A percentile compares a stretch with the other conserved stretches of the same genome.
phyloP scores from a whole-genome alignment of 495 filamentous ascomycete species.

The Penicillium cinerascens region DNA sequence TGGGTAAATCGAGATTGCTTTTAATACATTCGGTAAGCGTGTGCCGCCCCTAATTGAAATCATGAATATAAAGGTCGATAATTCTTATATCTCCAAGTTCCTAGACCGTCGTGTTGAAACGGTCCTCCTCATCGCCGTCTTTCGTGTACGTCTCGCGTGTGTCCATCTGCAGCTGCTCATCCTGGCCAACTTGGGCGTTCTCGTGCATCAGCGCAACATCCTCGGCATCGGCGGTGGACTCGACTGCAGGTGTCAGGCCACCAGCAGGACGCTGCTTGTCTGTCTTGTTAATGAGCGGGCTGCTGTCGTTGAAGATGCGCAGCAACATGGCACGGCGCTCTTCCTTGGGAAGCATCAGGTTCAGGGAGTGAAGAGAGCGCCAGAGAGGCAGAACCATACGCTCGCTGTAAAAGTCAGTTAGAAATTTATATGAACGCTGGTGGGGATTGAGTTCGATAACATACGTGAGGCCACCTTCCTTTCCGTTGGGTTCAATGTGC shows the following conservation, averaged over 20 bases:
- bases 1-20: slow-evolving; percentile 12
- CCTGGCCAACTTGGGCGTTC: slow-evolving; percentile 36
- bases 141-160: slow-evolving; percentile 39
- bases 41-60: not conserved
- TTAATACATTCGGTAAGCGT: slow-evolving; percentile 13
- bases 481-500: slow-evolving; percentile 66
- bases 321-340: slow-evolving; percentile 90
- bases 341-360: slow-evolving; percentile 97
- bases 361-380: slow-evolving; percentile 80
- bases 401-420: slow-evolving; percentile 49
- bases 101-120: slow-evolving; percentile 44
- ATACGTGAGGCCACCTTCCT: slow-evolving; percentile 65
- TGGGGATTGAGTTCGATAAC: slow-evolving; percentile 12
- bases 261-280: slow-evolving; percentile 28
- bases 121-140: slow-evolving; percentile 42
- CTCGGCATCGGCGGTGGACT: slow-evolving; percentile 31
- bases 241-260: slow-evolving; percentile 13
- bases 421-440: slow-evolving; percentile 1
- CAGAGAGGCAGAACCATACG: slow-evolving; percentile 85
- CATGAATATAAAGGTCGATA: not conserved
- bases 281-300: slow-evolving; percentile 57
- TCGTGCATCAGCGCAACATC: slow-evolving; percentile 35
- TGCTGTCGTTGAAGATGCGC: slow-evolving; percentile 81
- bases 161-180: slow-evolving; percentile 37
- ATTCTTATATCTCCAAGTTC: not conserved